Evolutionary conservation across 163 green algal genomes (phyloP).

Genomic region (Trebouxia gelatinosa): DNA sequence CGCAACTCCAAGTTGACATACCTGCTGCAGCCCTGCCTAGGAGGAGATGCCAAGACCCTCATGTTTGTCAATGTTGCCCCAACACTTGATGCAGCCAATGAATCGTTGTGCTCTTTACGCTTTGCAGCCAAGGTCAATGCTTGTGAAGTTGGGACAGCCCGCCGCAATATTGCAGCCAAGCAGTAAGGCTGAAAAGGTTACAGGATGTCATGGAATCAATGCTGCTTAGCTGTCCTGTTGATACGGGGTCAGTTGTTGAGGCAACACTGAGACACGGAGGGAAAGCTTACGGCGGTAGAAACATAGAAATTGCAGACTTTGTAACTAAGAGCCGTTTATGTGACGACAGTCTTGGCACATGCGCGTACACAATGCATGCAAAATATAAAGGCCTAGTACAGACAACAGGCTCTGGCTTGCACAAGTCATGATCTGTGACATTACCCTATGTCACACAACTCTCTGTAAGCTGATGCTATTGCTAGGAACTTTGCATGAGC

Average conservation of each 20-base stretch:
- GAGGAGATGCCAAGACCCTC: conserved; percentile 76
- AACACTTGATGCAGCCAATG: conserved; percentile 58
- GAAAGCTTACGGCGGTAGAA: too few species aligned
- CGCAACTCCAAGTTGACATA: conserved; percentile 97
- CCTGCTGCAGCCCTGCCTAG: conserved; percentile 79
- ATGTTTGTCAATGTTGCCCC: conserved; percentile 97
- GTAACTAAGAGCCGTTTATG: background rate
- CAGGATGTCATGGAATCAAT: background rate
- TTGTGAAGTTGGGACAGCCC: conserved; percentile 69
- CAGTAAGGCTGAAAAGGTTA: background rate
- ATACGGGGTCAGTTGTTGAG: background rate
- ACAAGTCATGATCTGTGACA: too few species aligned
- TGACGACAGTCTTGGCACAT: conserved; percentile 4
- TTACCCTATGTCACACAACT: too few species aligned
- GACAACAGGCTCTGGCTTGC: too few species aligned
- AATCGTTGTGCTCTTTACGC: conserved; percentile 91
- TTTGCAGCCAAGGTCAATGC: conserved; percentile 96
- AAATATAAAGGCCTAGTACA: too few species aligned
- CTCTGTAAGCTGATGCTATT: too few species aligned
- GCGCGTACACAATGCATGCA: too few species aligned
- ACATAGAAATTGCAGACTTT: background rate
- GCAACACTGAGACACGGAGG: too few species aligned
- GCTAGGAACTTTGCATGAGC: background rate
- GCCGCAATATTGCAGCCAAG: conserved; percentile 31
- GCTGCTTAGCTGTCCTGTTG: too few species aligned